Base-by-base conservation (phyloP, 2,329 filamentous ascomycete genomes). In the Sclerotinia trifoliorum region DNA sequence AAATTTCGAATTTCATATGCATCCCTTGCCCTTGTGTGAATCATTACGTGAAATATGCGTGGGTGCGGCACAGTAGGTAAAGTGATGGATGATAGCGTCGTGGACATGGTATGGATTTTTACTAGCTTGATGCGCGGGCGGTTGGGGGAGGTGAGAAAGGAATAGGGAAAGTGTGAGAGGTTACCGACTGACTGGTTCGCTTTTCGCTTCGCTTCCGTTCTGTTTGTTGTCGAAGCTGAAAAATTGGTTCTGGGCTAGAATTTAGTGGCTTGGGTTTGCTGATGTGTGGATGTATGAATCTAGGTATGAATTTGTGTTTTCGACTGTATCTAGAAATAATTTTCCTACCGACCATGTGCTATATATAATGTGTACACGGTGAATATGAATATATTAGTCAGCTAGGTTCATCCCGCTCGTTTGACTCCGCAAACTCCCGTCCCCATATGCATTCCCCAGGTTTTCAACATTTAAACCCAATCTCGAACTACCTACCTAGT, bases 41-140 rank as follows among this genome's bases (percentile, higher is more conserved):
- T 17, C 32, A 55, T 55, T 32, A 21, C 52, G 52, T 55, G 52
- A 55, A 55, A 55, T 55, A 55, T 55, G 52, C 29, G 29, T 55
- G 52, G n/a, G n/a, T 35, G 52, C 29, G 52, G 52, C 19, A 35
- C 29, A 39, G 35, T 35, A 35, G 11, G 29, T 10, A 35, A 29
- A 7, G 32, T 35, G 32, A 35, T 35, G 32, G 32, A 29, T 35
- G 10, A 35, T 55, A 55, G 52, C 29, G 52, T 55, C 29, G 19
- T n/a, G 2, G 21, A n/a, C 19, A 55, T 32, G 52, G 52, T 11
- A 39, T 39, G 35, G 35, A 6, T 10, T n/a, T 54, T 42, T 3
- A 15, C 5, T 42, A 42, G 39, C 39, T 42, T 5, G 39, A 42
- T 42, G 39, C 39, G 11, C 2, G 39, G 5, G 39, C 15, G 39